Conservation (phyloP, 345 rosid genomes). For the Salix udensis region DNA sequence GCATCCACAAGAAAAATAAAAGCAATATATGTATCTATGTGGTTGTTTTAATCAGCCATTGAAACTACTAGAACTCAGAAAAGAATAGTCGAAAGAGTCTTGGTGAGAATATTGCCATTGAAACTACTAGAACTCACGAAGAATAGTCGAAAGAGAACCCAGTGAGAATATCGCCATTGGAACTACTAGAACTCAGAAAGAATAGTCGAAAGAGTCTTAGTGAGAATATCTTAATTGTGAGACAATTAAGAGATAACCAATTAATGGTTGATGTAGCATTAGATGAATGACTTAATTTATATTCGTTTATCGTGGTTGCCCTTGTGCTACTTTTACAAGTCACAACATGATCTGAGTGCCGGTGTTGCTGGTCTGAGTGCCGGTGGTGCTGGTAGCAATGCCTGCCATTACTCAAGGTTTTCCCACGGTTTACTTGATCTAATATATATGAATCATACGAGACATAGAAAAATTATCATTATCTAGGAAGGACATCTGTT, state of each 20-base stretch:
- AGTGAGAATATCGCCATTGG: neutral
- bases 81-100: no score
- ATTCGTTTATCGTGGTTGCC: neutral
- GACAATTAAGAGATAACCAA: neutral
- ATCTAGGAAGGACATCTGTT: no score
- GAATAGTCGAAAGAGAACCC: neutral
- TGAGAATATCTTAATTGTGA: neutral
- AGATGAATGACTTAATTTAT: neutral
- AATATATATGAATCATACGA: no score
- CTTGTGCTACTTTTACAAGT: neutral
- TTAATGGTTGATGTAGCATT: neutral
- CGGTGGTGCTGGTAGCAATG: neutral
- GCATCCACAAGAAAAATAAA: no score
- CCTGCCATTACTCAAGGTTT: neutral
- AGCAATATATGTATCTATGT: neutral
- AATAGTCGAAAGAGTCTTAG: neutral
- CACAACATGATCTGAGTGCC: neutral
- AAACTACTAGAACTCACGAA: no score
- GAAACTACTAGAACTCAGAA: neutral
- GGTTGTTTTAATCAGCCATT: neutral
- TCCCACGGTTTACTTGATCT: neutral
- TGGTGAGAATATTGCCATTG: no score
- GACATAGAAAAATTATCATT: neutral
- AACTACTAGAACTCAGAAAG: neutral
- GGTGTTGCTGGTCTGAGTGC: neutral